Evolutionary conservation across 2,329 filamentous ascomycete genomes (phyloP).

Genomic region (Diplodia seriata): DNA sequence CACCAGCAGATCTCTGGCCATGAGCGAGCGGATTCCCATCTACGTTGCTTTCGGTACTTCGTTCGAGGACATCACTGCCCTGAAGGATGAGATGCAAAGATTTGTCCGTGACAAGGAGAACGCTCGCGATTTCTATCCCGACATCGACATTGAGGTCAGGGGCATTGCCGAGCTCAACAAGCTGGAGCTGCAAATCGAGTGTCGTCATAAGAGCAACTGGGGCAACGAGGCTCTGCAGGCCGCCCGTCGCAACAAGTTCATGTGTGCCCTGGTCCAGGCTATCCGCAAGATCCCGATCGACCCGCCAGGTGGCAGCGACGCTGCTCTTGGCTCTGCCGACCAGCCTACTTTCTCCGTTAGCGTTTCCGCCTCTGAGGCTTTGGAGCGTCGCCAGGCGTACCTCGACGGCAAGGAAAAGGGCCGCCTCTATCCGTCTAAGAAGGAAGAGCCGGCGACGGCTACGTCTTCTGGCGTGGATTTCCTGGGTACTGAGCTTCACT

Average conservation of each 20-base stretch:
- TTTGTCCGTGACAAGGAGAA: constrained; percentile 89
- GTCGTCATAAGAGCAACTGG: constrained; percentile 78
- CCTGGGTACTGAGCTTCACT: constrained; percentile 38
- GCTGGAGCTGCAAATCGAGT: constrained; percentile 79
- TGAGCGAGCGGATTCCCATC: constrained; percentile 83
- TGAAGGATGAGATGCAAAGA: constrained; percentile 81
- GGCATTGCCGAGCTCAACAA: constrained; percentile 88
- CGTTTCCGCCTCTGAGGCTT: constrained; percentile 55
- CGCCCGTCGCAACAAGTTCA: constrained; percentile 89
- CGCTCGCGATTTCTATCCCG: constrained; percentile 85
- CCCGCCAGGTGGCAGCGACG: constrained; percentile 74
- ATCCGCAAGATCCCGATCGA: constrained; percentile 87
- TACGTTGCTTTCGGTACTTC: constrained; percentile 84
- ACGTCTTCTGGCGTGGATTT: constrained; percentile 45
- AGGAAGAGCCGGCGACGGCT: constrained; percentile 39
- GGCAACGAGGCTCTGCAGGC: constrained; percentile 78
- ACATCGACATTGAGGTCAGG: constrained; percentile 78
- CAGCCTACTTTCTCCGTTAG: constrained; percentile 85
- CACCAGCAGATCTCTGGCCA: constrained; percentile 85
- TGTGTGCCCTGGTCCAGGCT: constrained; percentile 87
- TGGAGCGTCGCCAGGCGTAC: constrained; percentile 36
- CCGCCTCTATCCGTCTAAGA: constrained; percentile 66
- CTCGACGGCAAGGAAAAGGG: constrained; percentile 63
- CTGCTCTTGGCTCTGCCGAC: constrained; percentile 64
- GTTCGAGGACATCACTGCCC: constrained; percentile 86